These are phyloP conservation scores for Annona squamosa DNA, from an alignment of 164 flowering plant species.

Conservation along the genomic window DNA sequence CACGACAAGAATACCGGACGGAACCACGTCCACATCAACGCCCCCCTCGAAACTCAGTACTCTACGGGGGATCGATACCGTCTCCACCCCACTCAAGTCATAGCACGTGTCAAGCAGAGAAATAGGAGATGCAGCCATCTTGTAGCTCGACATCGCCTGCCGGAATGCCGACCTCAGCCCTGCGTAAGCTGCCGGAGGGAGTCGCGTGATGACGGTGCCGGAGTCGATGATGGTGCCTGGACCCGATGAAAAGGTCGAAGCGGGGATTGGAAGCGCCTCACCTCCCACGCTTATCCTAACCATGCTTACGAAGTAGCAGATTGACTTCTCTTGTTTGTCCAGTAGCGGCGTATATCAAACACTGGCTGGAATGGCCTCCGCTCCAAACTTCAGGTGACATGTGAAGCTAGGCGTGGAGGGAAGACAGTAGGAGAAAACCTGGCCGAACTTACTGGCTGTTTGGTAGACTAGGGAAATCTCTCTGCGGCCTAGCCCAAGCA, in stretches of 20 bases:
- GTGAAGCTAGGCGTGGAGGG: conserved; percentile 34
- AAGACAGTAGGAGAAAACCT: conserved; percentile 54
- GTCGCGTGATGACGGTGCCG: conserved; percentile 29
- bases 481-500: conserved; percentile 37
- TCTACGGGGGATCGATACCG: conserved; percentile 15
- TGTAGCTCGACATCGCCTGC: conserved; percentile 14
- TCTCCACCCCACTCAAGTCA: conserved; percentile 16
- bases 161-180: conserved; percentile 14
- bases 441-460: conserved; percentile 15
- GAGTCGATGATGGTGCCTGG: conserved; percentile 30
- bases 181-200: conserved; percentile 22
- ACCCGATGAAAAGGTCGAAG: conserved; percentile 6
- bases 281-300: conserved; percentile 23
- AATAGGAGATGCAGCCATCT: not conserved
- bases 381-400: conserved; percentile 42
- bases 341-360: conserved; percentile 26
- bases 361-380: not conserved
- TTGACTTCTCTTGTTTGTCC: not conserved
- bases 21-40: conserved; percentile 3
- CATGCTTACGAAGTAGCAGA: conserved; percentile 29
- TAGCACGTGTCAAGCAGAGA: conserved; percentile 14
- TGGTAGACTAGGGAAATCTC: conserved; percentile 33
- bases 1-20: conserved; percentile 10
- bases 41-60: conserved; percentile 15
- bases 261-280: conserved; percentile 2